Conservation (phyloP, 169 alveolate species). For the Plasmodium inui region DNA sequence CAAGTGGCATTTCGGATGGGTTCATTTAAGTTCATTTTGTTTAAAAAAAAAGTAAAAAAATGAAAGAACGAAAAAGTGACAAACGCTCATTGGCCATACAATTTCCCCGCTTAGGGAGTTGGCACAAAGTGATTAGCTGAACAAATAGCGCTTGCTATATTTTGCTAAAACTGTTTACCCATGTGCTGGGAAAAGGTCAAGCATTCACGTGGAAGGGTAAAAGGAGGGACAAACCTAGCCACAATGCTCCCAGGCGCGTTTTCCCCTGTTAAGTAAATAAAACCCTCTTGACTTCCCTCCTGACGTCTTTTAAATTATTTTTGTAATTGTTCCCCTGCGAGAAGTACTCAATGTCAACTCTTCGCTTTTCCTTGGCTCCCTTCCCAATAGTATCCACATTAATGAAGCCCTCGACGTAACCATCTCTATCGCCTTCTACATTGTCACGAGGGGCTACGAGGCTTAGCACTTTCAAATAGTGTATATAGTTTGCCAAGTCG, state of each 20-base stretch:
- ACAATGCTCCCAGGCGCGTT: not conserved
- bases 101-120: not conserved
- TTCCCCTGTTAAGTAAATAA: not conserved
- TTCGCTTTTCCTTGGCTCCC: not conserved
- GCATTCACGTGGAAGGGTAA: not conserved
- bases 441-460: not conserved
- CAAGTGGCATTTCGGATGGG: not conserved
- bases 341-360: conserved; percentile 12
- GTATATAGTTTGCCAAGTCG: conserved; percentile 25
- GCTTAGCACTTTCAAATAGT: conserved; percentile 27
- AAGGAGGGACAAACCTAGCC: not conserved
- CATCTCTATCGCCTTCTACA: not conserved
- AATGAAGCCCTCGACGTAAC: conserved; percentile 14
- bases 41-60: not conserved
- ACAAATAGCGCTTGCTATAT: not conserved
- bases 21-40: not conserved
- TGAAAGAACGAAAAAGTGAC: not conserved
- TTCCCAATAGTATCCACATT: conserved; percentile 19
- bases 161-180: not conserved
- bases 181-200: not conserved
- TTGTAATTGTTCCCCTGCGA: conserved; percentile 14
- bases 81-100: not conserved
- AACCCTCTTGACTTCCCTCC: conserved; percentile 1
- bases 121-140: not conserved
- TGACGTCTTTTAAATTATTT: conserved; percentile 51